A percentile compares a stretch with the other conserved stretches of the same genome.
Evolutionary conservation across 163 green algal species (phyloP).

Genomic region (Chlorella variabilis): DNA sequence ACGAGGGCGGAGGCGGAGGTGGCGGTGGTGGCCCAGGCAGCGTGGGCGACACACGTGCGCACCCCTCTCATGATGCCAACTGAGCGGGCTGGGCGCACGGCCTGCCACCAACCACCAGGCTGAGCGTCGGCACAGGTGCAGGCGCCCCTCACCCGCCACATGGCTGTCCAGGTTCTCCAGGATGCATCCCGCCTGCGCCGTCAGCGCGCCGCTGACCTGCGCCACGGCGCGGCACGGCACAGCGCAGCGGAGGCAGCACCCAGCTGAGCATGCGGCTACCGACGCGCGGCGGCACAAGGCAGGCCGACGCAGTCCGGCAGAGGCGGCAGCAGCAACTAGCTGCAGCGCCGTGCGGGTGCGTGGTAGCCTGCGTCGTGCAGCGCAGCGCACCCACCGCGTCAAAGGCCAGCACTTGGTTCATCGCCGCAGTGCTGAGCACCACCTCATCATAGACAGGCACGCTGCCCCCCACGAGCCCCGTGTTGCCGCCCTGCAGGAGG

Average conservation of each 20-base stretch:
- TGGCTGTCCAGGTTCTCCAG: constrained; percentile 85
- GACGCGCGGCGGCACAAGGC: too few relatives aligned
- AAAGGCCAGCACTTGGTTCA: constrained; percentile 72
- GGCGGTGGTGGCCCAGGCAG: too few relatives aligned
- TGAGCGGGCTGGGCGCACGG: too few relatives aligned
- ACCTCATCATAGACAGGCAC: constrained; percentile 80
- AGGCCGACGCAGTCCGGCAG: too few relatives aligned
- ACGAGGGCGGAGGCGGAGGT: too few relatives aligned
- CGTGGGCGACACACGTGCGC: too few relatives aligned
- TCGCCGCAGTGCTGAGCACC: constrained; percentile 69
- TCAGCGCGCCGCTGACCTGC: constrained; percentile 76
- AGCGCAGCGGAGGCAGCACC: not conserved
- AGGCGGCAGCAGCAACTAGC: too few relatives aligned
- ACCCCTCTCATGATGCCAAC: too few relatives aligned
- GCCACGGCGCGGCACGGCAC: not conserved
- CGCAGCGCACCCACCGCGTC: constrained; percentile 37
- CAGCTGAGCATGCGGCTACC: not conserved
- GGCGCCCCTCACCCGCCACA: constrained; percentile 42
- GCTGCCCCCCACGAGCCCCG: constrained; percentile 90
- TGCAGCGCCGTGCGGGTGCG: too few relatives aligned
- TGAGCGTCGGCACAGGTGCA: too few relatives aligned
- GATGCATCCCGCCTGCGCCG: constrained; percentile 87
- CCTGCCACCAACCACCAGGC: too few relatives aligned
- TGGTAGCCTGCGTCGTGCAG: too few relatives aligned
- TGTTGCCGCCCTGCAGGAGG: constrained; percentile 88